Conservation (phyloP, 352 stramenopile genomes). For the Globisporangium nagaii region DNA sequence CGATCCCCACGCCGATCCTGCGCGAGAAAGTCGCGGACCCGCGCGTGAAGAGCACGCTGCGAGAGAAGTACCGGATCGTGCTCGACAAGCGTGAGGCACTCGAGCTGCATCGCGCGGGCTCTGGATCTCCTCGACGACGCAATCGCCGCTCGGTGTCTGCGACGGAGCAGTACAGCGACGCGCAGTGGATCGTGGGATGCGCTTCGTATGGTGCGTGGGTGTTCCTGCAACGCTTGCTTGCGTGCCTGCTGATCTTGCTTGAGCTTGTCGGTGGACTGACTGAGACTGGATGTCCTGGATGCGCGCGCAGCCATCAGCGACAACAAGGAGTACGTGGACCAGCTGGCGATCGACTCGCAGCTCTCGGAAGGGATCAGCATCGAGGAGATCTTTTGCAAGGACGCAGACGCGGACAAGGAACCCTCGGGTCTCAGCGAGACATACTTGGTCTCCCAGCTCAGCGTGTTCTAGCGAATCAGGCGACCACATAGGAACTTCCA, state of each 20-base stretch:
- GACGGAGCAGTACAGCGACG: conserved; percentile 41
- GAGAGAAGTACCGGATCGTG: conserved; percentile 39
- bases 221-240: too few species aligned
- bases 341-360: conserved; percentile 73
- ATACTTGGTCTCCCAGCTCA: conserved; percentile 11
- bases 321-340: conserved; percentile 78
- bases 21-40: conserved; percentile 37
- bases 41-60: conserved; percentile 28
- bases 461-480: conserved; percentile 4
- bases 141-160: conserved; percentile 34
- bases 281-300: neutral
- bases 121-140: conserved; percentile 10
- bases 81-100: conserved; percentile 24
- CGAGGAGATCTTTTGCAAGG: conserved; percentile 53
- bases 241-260: neutral
- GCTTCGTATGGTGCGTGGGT: conserved; percentile 66
- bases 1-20: conserved; percentile 57
- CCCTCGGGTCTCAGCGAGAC: conserved; percentile 2
- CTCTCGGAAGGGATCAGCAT: conserved; percentile 54
- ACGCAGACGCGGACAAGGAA: neutral
- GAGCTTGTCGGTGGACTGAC: neutral
- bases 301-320: conserved; percentile 50
- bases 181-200: conserved; percentile 65
- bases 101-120: conserved; percentile 11
- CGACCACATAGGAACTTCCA: too few species aligned